Percentiles rank a stretch among this genome's conserved stretches.
phyloP scores from a whole-genome alignment of 495 filamentous ascomycete species.

The Talaromyces thailandensis region DNA sequence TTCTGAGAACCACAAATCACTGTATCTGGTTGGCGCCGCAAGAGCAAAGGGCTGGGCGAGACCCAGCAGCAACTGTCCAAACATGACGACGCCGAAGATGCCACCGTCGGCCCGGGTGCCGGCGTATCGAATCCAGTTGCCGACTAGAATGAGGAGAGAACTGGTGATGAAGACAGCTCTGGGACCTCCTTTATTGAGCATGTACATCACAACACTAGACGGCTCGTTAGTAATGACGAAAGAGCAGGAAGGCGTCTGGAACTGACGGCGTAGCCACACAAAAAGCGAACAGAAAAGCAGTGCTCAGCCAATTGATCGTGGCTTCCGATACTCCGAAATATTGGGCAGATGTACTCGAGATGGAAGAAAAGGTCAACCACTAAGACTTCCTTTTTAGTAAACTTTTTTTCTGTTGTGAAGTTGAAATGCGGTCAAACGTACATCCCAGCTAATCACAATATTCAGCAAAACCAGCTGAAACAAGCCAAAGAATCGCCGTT shows the following conservation, averaged over 20 bases:
- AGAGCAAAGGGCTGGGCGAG: slow-evolving; percentile 90
- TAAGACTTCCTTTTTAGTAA: slow-evolving; percentile 16
- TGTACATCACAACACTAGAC: slow-evolving; percentile 56
- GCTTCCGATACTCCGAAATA: slow-evolving; percentile 71
- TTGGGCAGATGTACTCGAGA: slow-evolving; percentile 63
- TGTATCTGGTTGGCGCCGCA: slow-evolving; percentile 81
- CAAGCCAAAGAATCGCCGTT: slow-evolving; percentile 82
- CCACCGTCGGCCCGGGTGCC: slow-evolving; percentile 54
- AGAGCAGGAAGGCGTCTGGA: background rate
- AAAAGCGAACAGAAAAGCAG: slow-evolving; percentile 78
- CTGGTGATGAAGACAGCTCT: slow-evolving; percentile 68
- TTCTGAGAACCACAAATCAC: slow-evolving; percentile 90
- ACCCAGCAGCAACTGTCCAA: slow-evolving; percentile 90
- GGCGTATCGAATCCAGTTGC: slow-evolving; percentile 91
- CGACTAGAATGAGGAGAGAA: slow-evolving; percentile 62
- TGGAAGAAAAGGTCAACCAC: slow-evolving; percentile 91
- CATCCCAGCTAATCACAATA: slow-evolving; percentile 90
- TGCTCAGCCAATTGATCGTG: slow-evolving; percentile 88
- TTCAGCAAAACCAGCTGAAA: slow-evolving; percentile 78
- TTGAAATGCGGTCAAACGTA: slow-evolving; percentile 51
- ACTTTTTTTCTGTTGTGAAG: too few relatives aligned
- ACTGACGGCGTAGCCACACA: slow-evolving; percentile 60
- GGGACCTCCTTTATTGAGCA: slow-evolving; percentile 69
- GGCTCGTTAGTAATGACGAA: background rate
- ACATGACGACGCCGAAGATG: slow-evolving; percentile 72